A percentile compares a stretch with the other conserved stretches of the same genome.
Conservation (phyloP, 106 monocot genomes). For the Phalaenopsis equestris region DNA sequence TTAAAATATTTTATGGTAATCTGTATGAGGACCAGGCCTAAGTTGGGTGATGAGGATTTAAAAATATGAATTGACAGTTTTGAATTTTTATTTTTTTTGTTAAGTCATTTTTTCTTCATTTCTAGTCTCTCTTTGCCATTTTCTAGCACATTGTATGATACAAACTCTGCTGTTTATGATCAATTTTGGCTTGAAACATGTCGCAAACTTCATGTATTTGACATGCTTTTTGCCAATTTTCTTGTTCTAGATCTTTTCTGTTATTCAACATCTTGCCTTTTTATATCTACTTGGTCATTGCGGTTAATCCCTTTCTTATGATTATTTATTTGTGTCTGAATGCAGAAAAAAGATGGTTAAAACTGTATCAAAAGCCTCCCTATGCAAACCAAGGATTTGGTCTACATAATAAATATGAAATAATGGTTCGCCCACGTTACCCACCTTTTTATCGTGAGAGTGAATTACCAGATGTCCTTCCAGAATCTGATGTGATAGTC, state of each 20-base stretch:
- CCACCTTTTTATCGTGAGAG: slow-evolving; percentile 31
- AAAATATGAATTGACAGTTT: too few species aligned
- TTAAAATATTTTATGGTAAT: too few species aligned
- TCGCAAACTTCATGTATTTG: neutral
- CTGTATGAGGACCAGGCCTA: too few species aligned
- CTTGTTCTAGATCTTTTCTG: neutral
- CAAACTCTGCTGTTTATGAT: too few species aligned
- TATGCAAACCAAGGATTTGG: slow-evolving; percentile 2
- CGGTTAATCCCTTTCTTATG: neutral
- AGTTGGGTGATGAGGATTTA: too few species aligned
- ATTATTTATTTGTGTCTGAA: neutral
- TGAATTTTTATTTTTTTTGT: too few species aligned
- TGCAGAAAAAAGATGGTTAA: slow-evolving; percentile 41
- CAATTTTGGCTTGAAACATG: neutral
- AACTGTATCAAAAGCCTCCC: slow-evolving; percentile 26
- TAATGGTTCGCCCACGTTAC: slow-evolving; percentile 59
- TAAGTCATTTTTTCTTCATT: too few species aligned
- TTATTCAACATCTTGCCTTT: neutral
- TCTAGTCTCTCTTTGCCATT: too few species aligned
- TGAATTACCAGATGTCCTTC: slow-evolving; percentile 19
- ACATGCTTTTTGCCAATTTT: neutral
- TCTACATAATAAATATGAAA: slow-evolving; percentile 14
- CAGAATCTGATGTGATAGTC: slow-evolving; percentile 27
- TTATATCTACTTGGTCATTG: neutral
- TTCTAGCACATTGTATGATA: too few species aligned